A percentile compares a stretch with the other conserved stretches of the same genome.
Conservation (phyloP, 441 rosid genomes). For the Manihot esculenta region DNA sequence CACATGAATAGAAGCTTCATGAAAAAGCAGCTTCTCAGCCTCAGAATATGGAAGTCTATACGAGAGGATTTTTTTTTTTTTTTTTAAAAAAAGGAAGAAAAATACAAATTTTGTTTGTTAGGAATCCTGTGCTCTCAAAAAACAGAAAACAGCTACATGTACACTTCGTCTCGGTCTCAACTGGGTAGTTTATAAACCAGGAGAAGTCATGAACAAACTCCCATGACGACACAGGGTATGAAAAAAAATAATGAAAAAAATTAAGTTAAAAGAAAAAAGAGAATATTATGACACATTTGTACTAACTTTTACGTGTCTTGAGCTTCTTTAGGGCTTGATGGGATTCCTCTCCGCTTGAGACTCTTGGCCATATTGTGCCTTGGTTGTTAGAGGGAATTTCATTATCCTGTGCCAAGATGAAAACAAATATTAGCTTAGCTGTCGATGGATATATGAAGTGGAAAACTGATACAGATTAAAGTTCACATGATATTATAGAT, state of each 20-base stretch:
- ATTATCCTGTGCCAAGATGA: constrained; percentile 26
- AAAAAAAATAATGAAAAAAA: constrained; percentile 2
- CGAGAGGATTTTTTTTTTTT: too few relatives aligned
- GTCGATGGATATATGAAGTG: too few relatives aligned
- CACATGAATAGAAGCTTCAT: constrained; percentile 15
- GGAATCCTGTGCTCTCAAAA: constrained; percentile 34
- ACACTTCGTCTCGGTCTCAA: constrained; percentile 35
- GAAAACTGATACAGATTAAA: too few relatives aligned
- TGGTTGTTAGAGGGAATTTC: constrained; percentile 31
- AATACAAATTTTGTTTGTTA: constrained; percentile 13
- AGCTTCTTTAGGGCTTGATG: constrained; percentile 47
- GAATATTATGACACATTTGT: constrained; percentile 15
- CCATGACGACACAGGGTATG: constrained; percentile 2
- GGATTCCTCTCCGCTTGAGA: constrained; percentile 28
- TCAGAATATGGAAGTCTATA: constrained; percentile 15
- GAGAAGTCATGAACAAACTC: constrained; percentile 29
- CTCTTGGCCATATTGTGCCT: constrained; percentile 35
- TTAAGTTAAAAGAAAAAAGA: constrained; percentile 17
- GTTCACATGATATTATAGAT: too few relatives aligned
- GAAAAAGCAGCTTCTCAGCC: constrained; percentile 27
- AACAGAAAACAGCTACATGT: constrained; percentile 28
- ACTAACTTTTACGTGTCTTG: constrained; percentile 39
- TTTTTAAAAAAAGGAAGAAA: constrained; percentile 12
- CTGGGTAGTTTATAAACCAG: constrained; percentile 34
- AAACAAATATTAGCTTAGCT: background rate